A percentile compares a stretch with the other conserved stretches of the same genome.
Evolutionary conservation across 306 rosid species (phyloP).

Genomic region (Begonia masoniana): DNA sequence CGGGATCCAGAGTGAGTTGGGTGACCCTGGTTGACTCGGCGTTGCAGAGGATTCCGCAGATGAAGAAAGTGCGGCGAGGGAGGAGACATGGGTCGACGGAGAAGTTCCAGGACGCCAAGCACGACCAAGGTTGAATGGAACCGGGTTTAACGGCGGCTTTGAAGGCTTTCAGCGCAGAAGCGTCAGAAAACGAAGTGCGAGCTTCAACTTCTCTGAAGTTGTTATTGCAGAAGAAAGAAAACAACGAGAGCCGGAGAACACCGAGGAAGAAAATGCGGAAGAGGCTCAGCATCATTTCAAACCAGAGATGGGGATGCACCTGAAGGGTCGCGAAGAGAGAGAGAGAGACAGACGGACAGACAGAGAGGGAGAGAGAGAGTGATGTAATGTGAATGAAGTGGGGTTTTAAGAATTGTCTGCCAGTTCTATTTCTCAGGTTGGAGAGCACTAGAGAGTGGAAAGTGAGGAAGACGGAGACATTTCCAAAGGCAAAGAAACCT

Average conservation of each 20-base stretch:
- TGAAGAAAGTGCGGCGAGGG: slow-evolving; percentile 67
- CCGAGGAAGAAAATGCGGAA: slow-evolving; percentile 3
- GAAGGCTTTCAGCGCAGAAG: slow-evolving; percentile 67
- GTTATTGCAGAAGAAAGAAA: background rate
- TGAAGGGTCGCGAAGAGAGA: background rate
- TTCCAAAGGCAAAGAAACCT: too few relatives aligned
- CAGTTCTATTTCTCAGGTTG: too few relatives aligned
- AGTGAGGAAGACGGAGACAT: too few relatives aligned
- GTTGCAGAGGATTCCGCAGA: slow-evolving; percentile 69
- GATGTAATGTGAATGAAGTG: background rate
- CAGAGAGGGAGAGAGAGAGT: slow-evolving; percentile 6
- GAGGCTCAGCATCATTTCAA: too few relatives aligned
- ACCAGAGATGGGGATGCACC: too few relatives aligned
- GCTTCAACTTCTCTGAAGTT: slow-evolving; percentile 8
- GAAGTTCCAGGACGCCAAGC: slow-evolving; percentile 87
- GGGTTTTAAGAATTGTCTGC: background rate
- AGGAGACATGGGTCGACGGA: slow-evolving; percentile 56
- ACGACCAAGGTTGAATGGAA: slow-evolving; percentile 57
- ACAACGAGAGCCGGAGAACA: slow-evolving; percentile 5
- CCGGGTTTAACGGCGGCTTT: slow-evolving; percentile 56
- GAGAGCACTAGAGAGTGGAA: too few relatives aligned
- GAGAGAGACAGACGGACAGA: too few relatives aligned
- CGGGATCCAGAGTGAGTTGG: slow-evolving; percentile 85
- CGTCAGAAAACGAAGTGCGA: slow-evolving; percentile 44
- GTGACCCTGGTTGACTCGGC: slow-evolving; percentile 40